Base-by-base conservation (phyloP, 495 filamentous ascomycete species). In the Aspergillus ellipticus region DNA sequence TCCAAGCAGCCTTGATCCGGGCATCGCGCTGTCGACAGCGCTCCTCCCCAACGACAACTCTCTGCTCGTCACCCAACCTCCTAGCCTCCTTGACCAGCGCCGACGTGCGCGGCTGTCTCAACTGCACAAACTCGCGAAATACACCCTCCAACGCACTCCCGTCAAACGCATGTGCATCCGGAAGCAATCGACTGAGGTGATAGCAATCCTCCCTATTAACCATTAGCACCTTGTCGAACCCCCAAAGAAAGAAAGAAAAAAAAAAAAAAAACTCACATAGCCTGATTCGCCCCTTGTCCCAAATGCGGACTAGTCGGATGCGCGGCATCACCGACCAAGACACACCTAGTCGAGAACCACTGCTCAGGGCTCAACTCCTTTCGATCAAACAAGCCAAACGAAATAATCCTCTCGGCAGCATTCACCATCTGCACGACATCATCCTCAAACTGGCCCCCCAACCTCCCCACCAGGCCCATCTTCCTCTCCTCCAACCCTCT, bases 271-370 rank as follows among this genome's bases (percentile, higher is more conserved):
- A 54, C 61, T 59, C 37, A 64, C 64, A 66, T 51, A 17, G 64
- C 62, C 47, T 66, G 64, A 47, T 66, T 66, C 19, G 58, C 64
- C 11, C 64, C 64, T 37, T 66, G 64, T 13, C 64, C 64, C 7
- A 64, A 37, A 54, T 66, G 64, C 6, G 61, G 61, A 42, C 62
- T 66, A 1, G 61, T 58, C 2, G 64, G 64, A 59, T 66, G 64
- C n/a, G 64, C 61, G 6, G 64, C 64, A 60, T 66, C 64, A 11
- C 64, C 62, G 17, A 64, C 55, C 43, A 66, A 22, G 16, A 66
- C 64, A 51, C 42, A 58, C 10, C 60, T 54, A 10, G 13, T 47
- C 0, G 54, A 57, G 41, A 47, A 55, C 64, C 64, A 64, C 20
- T 64, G 52, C 49, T 59, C 55, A 11, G 58, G 51, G 11, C 26